Evolutionary conservation across 2,329 filamentous ascomycete genomes (phyloP), one percentile per base, ranked within the genome.

Genomic region (Aspergillus pseudoterreus): DNA sequence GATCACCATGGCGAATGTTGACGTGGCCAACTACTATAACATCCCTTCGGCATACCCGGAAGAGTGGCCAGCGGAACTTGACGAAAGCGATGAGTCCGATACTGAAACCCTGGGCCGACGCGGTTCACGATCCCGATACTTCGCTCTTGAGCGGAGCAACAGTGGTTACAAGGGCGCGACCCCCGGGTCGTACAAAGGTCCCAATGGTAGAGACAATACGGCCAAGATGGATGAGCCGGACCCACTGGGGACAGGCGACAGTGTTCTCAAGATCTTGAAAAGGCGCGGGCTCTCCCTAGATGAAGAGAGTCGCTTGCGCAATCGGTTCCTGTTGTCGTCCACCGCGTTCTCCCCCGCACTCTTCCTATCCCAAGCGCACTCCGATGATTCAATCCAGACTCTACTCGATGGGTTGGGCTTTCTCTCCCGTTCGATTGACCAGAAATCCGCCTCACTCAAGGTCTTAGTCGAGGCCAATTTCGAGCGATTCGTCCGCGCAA

Each of bases 391-490:
- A 50, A 96, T 92, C 1, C 82, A 90, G 60, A 83, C 85, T 43
- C 78, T 99, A 1, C 78, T 96, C 11, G 79, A 83, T 45, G 95
- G 94, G 3, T 82, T 99, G 17, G 88, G 96, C 60, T 85, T 88
- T 53, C 82, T 99, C 17, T 94, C 91, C 15, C 83, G 83, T 55
- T 96, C 92, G 1, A 99, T 99, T 64, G 94, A 97, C 64, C 90
- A 97, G 73, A 99, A 99, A 71, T 96, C 92, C 0, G 94, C 92
- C 0, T 96, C 92, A 4, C 81, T 99, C 55, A 99, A 99, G 69
- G 88, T 95, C 10, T 81, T 99, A 15, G 94, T 99, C 21, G 94
- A 99, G 71, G 92, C 90, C 57, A 99, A 99, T 70, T 99, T 99
- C 67, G 95, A 99, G 72, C 87, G 92, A 59, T 99, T 99, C 75